These are phyloP conservation scores for Dendrocalamus latiflorus DNA, from an alignment of 202 grass and related monocot genomes.

Conservation along the genomic window DNA sequence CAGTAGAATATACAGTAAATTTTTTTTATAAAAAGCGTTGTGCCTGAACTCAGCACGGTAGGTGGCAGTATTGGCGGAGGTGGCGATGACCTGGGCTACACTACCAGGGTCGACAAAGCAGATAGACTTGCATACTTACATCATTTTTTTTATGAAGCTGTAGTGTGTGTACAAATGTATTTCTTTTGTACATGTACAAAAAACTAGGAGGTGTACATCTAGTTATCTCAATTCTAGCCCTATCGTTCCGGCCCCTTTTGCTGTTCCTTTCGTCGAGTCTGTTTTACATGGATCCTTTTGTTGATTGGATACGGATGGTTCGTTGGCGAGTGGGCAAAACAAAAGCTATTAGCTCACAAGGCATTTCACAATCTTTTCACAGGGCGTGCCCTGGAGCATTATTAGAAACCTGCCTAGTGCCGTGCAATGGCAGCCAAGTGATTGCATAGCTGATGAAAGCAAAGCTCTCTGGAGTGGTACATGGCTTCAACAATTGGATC, in stretches of 20 bases:
- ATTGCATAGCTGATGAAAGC: constrained; percentile 2
- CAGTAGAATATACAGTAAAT: no score
- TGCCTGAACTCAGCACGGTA: no score
- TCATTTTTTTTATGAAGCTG: neutral
- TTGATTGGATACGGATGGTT: constrained; percentile 17
- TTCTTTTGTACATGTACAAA: neutral
- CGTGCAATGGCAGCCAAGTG: constrained; percentile 23
- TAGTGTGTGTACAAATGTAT: neutral
- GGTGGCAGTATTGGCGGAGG: no score
- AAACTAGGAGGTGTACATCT: neutral
- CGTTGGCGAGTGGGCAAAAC: neutral
- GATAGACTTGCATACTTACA: neutral
- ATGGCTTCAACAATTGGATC: neutral
- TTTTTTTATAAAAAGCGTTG: no score
- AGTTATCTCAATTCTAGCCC: neutral
- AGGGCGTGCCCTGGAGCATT: neutral
- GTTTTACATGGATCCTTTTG: constrained; percentile 3
- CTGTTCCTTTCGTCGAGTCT: constrained; percentile 7
- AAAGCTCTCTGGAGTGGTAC: no score
- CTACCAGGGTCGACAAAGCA: neutral
- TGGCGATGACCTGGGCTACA: neutral
- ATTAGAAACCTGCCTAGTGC: neutral
- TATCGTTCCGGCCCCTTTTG: neutral
- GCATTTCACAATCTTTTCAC: constrained; percentile 13
- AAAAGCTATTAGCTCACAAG: neutral